Conservation (phyloP, 2,329 filamentous ascomycete species). For the Penicillium sp. region DNA sequence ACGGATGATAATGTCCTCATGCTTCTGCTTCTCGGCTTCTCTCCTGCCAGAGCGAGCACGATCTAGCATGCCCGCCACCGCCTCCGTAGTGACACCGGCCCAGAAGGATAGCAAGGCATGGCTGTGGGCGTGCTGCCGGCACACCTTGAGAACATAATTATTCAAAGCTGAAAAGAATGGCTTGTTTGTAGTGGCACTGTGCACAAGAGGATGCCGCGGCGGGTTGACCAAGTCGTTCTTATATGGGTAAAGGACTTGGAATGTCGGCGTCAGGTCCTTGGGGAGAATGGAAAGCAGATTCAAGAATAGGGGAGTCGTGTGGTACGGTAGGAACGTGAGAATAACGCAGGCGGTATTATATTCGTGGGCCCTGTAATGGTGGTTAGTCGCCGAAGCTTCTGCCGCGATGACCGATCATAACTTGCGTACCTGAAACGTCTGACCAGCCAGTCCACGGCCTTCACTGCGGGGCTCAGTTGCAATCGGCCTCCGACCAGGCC, state of each 20-base stretch:
- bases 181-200: conserved; percentile 73
- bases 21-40: conserved; percentile 71
- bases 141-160: conserved; percentile 69
- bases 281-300: conserved; percentile 85
- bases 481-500: conserved; percentile 71
- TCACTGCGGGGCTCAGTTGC: conserved; percentile 79
- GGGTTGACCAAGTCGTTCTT: conserved; percentile 70
- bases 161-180: conserved; percentile 74
- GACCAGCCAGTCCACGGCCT: conserved; percentile 91
- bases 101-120: conserved; percentile 80
- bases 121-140: conserved; percentile 67
- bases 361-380: conserved; percentile 68
- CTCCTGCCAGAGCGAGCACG: conserved; percentile 68
- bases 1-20: conserved; percentile 69
- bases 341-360: conserved; percentile 76
- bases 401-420: neutral
- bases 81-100: conserved; percentile 81
- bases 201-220: conserved; percentile 75
- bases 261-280: conserved; percentile 63
- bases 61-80: conserved; percentile 77
- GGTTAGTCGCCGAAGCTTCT: conserved; percentile 19
- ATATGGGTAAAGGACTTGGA: conserved; percentile 83
- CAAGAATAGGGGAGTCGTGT: conserved; percentile 77
- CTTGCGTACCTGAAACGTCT: conserved; percentile 71
- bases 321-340: conserved; percentile 87